Base-by-base conservation (phyloP, 805 yeast genomes). In the Kodamaea restingae region DNA sequence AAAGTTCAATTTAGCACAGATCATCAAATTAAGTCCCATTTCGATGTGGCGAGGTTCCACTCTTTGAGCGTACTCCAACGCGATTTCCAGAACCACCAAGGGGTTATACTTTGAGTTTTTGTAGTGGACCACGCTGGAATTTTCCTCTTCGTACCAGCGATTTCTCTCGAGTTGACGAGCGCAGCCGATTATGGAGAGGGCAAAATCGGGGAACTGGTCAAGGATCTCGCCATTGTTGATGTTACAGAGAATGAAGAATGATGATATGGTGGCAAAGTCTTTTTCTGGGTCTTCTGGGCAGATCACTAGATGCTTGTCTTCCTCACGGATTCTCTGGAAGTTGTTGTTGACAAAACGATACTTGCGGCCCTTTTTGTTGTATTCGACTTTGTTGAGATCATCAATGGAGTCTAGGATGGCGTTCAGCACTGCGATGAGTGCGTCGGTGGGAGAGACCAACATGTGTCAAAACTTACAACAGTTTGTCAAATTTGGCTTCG, bases 1-100 rank as follows among this genome's bases (percentile, higher is more conserved):
- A 46, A 75, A 76, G 49, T 75, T 73, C 43, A 75, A 61, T 45
- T 73, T 74, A 12, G 77, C 56, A 14, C 75, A 70, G 21, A 68
- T 56, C 42, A 75, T 41, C 12, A 76, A 52, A 45, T 62, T 58
- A 32, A 67, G 54, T 3, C 80, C 80, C 49, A 58, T 55, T 18
- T 49, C 46, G 28, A 75, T 57, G 46, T 75, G 76, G 4, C 51
- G 40, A 1, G 55, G 55, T 1, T 52, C 45, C 4, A 69, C 62
- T 41, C 56, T 20, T 8, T 28, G 15, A 8, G 46, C 45, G 35
- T 49, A 72, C 2, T 53, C 58, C 22, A 70, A 44, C 3, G 75
- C 73, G 12, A 56, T 60, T 6, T 51, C 50, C 15, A 53, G 48
- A 25, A 52, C 52, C 40, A 5, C 47, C 54, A 40, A 40, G 1